Evolutionary conservation across 2,329 filamentous ascomycete species (phyloP).

Genomic region (Fusarium mexicanum): DNA sequence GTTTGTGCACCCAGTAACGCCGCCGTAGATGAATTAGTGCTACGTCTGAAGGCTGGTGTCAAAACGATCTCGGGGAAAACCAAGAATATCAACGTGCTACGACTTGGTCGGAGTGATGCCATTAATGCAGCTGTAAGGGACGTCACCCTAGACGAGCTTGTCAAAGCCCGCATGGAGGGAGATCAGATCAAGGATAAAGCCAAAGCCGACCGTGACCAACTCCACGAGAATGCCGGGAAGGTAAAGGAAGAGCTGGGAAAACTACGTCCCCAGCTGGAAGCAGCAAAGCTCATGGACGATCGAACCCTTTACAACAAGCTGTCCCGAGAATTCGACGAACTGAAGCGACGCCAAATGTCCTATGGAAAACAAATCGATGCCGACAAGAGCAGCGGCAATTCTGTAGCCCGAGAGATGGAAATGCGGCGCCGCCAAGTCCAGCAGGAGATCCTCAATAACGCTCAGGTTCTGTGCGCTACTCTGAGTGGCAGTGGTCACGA

Average conservation of each 20-base stretch:
- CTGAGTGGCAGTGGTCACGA: slow-evolving; percentile 96
- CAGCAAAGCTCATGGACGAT: slow-evolving; percentile 66
- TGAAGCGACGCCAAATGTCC: slow-evolving; percentile 77
- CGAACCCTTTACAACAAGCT: slow-evolving; percentile 62
- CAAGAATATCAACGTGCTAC: slow-evolving; percentile 85
- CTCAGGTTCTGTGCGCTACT: slow-evolving; percentile 94
- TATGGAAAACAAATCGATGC: slow-evolving; percentile 88
- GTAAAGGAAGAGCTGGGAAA: slow-evolving; percentile 80
- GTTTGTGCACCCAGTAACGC: slow-evolving; percentile 99
- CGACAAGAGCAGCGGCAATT: slow-evolving; percentile 85
- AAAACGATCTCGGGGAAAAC: slow-evolving; percentile 77
- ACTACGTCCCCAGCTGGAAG: slow-evolving; percentile 76
- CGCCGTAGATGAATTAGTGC: slow-evolving; percentile 93
- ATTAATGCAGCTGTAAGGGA: slow-evolving; percentile 91
- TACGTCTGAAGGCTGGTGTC: slow-evolving; percentile 88
- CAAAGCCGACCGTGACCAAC: slow-evolving; percentile 64
- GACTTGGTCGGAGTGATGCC: slow-evolving; percentile 88
- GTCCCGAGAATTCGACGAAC: slow-evolving; percentile 78
- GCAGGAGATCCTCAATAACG: slow-evolving; percentile 88
- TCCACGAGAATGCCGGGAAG: slow-evolving; percentile 71
- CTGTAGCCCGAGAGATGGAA: slow-evolving; percentile 83
- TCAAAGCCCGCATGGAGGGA: slow-evolving; percentile 75
- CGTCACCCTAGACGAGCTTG: slow-evolving; percentile 92
- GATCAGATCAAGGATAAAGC: slow-evolving; percentile 68
- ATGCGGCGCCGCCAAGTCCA: slow-evolving; percentile 85